Base-by-base conservation (phyloP, 257 asterid genomes). In the Buddleja alternifolia region DNA sequence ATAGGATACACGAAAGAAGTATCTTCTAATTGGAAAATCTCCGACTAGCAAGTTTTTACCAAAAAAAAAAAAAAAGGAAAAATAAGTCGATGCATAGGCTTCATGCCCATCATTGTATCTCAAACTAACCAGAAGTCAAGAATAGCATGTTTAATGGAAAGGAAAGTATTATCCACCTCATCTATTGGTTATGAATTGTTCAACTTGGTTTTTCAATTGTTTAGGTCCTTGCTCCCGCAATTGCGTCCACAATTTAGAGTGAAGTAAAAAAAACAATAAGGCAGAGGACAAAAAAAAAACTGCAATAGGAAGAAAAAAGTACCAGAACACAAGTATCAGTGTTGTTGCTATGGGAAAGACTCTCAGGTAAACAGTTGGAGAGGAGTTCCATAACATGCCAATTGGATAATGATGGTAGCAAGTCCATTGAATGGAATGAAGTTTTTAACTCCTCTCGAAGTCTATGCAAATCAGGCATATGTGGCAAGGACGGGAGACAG, bases 371-470 rank as follows among this genome's bases (percentile, higher is more conserved):
- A 71, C 97, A 90, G 69, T 86, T 90, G 11, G 84, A 75, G 72
- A 93, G 83, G 78, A 84, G 88, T 70, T 93, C 89, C 75, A 82
- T 63, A 51, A 90, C 66, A 68, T 82, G 97, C 97, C 95, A 90
- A 67, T 77, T 86, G 45, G 97, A 85, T 58, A 84, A 75, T 50
- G 95, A 84, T 10, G 83, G 76, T 36, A 84, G 79, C 68, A 72
- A 73, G 69, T 84, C 84, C 76, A 86, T 76, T 50, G 84, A 88
- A 67, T 74, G 74, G 63, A 85, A 42, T 53, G 92, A 83, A 39
- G 85, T 75, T 62, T 40, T 79, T 72, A 86, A 70, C 48, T 85
- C 96, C 67, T 84, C 88, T 29, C 82, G 81, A 64, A 85, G 69
- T 74, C 67, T 79, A 67, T 84, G 92, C 73, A 92, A 73, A 77